Evolutionary conservation across 1,139 yeast species (phyloP).

Genomic region (Sugiyamaella neomexicana): DNA sequence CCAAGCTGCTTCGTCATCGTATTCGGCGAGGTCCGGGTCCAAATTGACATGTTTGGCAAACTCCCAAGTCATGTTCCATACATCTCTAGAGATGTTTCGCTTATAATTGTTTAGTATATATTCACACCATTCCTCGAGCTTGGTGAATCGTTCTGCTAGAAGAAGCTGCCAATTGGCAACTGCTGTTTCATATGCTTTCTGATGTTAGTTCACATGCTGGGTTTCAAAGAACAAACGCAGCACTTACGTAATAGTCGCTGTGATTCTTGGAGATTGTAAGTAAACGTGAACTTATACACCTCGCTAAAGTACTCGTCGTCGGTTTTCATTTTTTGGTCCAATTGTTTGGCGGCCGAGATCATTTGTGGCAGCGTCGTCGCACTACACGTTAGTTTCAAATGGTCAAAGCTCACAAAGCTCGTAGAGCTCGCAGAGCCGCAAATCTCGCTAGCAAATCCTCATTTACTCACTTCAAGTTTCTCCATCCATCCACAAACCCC

Average conservation of each 20-base stretch:
- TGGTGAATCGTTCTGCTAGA: slow-evolving; percentile 43
- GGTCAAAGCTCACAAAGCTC: too few species aligned
- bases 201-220: slow-evolving; percentile 18
- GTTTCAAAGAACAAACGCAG: not conserved
- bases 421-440: too few species aligned
- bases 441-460: too few species aligned
- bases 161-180: slow-evolving; percentile 76
- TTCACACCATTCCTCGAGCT: slow-evolving; percentile 53
- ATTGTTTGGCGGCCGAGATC: slow-evolving; percentile 46
- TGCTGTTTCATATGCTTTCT: slow-evolving; percentile 55
- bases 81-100: slow-evolving; percentile 61
- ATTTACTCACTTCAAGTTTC: slow-evolving; percentile 33
- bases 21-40: slow-evolving; percentile 55
- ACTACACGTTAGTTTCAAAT: slow-evolving; percentile 20
- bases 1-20: slow-evolving; percentile 81
- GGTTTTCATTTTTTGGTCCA: slow-evolving; percentile 42
- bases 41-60: slow-evolving; percentile 56
- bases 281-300: slow-evolving; percentile 71
- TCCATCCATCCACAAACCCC: slow-evolving; percentile 61
- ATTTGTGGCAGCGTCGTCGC: slow-evolving; percentile 50
- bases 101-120: slow-evolving; percentile 48
- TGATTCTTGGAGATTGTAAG: slow-evolving; percentile 61
- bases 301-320: slow-evolving; percentile 50
- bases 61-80: slow-evolving; percentile 80
- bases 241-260: slow-evolving; percentile 53